These are phyloP conservation scores for Scutellaria galericulata DNA, from an alignment of 257 asterid genomes.

Conservation along the genomic window DNA sequence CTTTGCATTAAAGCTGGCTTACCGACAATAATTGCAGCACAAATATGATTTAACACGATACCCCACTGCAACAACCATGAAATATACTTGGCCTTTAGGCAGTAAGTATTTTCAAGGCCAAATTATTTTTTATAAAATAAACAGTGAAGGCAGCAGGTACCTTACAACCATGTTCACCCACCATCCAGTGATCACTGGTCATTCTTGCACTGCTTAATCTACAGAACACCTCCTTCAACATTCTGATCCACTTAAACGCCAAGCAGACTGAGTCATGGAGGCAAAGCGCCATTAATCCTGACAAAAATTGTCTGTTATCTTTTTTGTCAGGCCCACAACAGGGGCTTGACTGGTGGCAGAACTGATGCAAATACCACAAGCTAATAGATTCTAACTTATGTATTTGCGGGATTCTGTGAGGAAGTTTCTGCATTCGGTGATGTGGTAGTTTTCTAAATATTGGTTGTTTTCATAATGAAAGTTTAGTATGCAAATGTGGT, in stretches of 20 bases:
- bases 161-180: slow-evolving; percentile 38
- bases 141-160: slow-evolving; percentile 26
- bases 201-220: slow-evolving; percentile 30
- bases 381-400: slow-evolving; percentile 28
- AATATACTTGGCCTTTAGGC: slow-evolving; percentile 22
- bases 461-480: slow-evolving; percentile 12
- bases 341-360: slow-evolving; percentile 45
- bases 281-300: slow-evolving; percentile 36
- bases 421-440: slow-evolving; percentile 25
- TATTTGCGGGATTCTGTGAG: slow-evolving; percentile 18
- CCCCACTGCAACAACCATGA: slow-evolving; percentile 3
- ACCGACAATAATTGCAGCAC: slow-evolving; percentile 23
- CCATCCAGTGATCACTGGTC: slow-evolving; percentile 25
- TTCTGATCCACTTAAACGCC: slow-evolving; percentile 34
- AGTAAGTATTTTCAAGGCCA: slow-evolving; percentile 7
- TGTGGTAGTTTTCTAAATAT: slow-evolving; percentile 18
- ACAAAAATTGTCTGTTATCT: slow-evolving; percentile 45
- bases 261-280: slow-evolving; percentile 32
- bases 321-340: slow-evolving; percentile 43
- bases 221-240: slow-evolving; percentile 36
- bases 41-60: slow-evolving; percentile 8
- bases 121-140: slow-evolving; percentile 20
- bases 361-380: slow-evolving; percentile 39
- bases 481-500: slow-evolving; percentile 6
- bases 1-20: slow-evolving; percentile 9